Evolutionary conservation across 257 asterid genomes (phyloP), one percentile per base, ranked within the genome.

Genomic region (Phtheirospermum japonicum): DNA sequence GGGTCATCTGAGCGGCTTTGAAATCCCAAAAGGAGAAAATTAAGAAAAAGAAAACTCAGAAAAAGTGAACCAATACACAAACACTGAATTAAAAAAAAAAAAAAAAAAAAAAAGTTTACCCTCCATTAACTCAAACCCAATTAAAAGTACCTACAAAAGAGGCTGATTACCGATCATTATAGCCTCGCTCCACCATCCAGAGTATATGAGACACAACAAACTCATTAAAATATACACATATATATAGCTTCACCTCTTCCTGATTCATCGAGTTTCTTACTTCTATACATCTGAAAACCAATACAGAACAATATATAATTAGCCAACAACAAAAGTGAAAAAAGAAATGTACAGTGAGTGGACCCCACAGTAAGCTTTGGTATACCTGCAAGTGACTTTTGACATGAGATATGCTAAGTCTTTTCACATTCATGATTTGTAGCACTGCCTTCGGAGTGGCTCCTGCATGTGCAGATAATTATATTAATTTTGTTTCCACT

Each of bases 331-430:
- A 9, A 11, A 42, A 42, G 14, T 6, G 42, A n/a, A 39, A 39
- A 13, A 39, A 9, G 45, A 39, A 8, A 4, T 9, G 11, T 8
- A 37, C 13, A 3, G 12, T 37, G 2, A 2, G 46, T 39, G 16
- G 46, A 6, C 23, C 18, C 20, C 53, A 46, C 4, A 53, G 0
- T 9, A n/a, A n/a, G n/a, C n/a, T n/a, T n/a, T n/a, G n/a, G n/a
- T n/a, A n/a, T n/a, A 91, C 97, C 97, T 92, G 99, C 45, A 92
- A 76, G 73, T 92, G 99, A 72, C 99, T 92, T 75, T 92, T 92
- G 61, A 92, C 96, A 72, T 92, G 99, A 36, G 97, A 88, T 61
- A 92, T 91, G 81, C 88, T 83, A 7, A 91, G 83, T 4, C 98
- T 96, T 69, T 82, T 82, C 32, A 82, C 90, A 54, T 86, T 86